Evolutionary conservation across 1,139 yeast species (phyloP).

Genomic region (Yamadazyma taylorii): DNA sequence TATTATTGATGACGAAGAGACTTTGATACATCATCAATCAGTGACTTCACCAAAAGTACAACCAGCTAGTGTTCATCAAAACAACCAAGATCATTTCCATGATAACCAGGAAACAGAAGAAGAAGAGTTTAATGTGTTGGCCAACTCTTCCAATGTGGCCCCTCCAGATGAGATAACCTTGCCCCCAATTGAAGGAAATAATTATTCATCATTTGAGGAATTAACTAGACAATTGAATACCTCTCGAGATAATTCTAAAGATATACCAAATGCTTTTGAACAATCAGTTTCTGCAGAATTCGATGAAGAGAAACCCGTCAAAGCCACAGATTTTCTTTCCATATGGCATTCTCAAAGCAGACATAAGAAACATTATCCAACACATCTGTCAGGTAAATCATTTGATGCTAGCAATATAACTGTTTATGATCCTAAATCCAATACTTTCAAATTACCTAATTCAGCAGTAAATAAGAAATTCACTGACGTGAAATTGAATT

Average conservation of each 20-base stretch:
- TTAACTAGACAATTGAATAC: constrained; percentile 27
- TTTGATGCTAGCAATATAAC: constrained; percentile 16
- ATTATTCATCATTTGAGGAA: constrained; percentile 38
- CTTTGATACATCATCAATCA: constrained; percentile 1
- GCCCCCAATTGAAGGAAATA: constrained; percentile 37
- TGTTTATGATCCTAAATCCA: constrained; percentile 16
- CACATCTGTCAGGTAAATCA: constrained; percentile 7
- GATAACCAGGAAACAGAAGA: neutral
- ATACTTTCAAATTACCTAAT: constrained; percentile 22
- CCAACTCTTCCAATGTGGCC: constrained; percentile 46
- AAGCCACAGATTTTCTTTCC: constrained; percentile 32
- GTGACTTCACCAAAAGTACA: neutral
- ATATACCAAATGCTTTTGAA: constrained; percentile 31
- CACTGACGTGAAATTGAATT: constrained; percentile 45
- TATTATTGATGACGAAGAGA: constrained; percentile 7
- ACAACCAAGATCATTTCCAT: no score
- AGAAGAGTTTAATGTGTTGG: constrained; percentile 21
- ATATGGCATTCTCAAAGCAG: constrained; percentile 46
- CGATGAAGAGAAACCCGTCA: constrained; percentile 27
- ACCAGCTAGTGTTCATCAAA: neutral
- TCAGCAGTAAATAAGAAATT: constrained; percentile 33
- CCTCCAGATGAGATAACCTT: constrained; percentile 40
- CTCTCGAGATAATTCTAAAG: constrained; percentile 7
- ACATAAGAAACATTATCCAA: constrained; percentile 13
- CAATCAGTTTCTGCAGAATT: constrained; percentile 46